phyloP scores from a whole-genome alignment of 495 filamentous ascomycete species.

The Saxophila tyrrhenica region DNA sequence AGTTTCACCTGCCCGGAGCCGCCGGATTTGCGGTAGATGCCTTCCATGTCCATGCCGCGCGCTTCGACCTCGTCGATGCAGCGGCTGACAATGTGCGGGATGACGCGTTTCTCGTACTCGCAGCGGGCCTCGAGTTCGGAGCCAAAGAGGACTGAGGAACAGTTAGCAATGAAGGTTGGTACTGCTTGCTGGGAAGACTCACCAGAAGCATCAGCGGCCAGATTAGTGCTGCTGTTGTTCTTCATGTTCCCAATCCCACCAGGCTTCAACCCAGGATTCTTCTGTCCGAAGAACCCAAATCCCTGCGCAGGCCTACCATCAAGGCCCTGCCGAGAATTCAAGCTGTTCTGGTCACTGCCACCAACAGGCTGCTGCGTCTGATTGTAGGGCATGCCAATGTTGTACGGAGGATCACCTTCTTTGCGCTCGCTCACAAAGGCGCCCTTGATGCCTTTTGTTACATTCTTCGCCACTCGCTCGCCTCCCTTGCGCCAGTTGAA shows the following conservation, averaged over 20 bases:
- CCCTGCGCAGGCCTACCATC: conserved; percentile 3
- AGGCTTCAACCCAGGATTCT: conserved; percentile 32
- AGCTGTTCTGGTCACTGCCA: conserved; percentile 16
- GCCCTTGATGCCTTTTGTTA: conserved; percentile 83
- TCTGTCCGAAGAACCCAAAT: conserved; percentile 63
- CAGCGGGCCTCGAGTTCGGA: conserved; percentile 77
- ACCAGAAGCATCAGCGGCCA: conserved; percentile 18
- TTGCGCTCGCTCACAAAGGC: conserved; percentile 55
- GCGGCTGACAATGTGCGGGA: conserved; percentile 79
- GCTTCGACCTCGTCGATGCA: conserved; percentile 97
- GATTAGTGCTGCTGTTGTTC: conserved; percentile 35
- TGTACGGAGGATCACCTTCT: conserved; percentile 40
- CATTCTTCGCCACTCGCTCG: conserved; percentile 83
- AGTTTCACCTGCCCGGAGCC: conserved; percentile 75
- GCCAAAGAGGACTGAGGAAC: conserved; percentile 60
- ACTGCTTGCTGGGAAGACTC: not conserved
- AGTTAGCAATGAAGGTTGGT: conserved; percentile 10
- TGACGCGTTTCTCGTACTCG: conserved; percentile 79
- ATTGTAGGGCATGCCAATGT: conserved; percentile 41
- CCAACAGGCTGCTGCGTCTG: conserved; percentile 2
- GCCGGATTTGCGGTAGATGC: conserved; percentile 96
- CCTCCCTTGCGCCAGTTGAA: conserved; percentile 98
- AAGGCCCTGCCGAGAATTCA: not conserved
- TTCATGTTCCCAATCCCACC: conserved; percentile 39
- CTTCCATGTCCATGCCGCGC: conserved; percentile 94